Base-by-base conservation (phyloP, 176 grass and related monocot genomes). In the Phoenix roebelenii region DNA sequence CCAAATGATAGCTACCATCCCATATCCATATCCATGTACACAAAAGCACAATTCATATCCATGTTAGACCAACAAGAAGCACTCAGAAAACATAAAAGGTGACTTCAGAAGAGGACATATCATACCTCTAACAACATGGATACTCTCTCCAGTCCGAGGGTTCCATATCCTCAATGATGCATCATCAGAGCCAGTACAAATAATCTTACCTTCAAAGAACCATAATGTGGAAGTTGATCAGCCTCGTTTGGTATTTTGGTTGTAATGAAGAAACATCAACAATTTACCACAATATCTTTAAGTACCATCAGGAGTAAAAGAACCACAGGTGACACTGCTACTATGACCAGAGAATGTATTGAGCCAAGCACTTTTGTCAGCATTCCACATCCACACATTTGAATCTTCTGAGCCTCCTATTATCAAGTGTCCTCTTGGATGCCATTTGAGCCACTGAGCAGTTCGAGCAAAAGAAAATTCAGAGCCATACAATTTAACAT, bases 361-460 rank as follows among this genome's bases (percentile, higher is more conserved):
- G 14, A 92, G 51, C 51, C 77, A 78, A 20, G 25, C 18, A 58
- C 54, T 63, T 60, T 68, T 85, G 35, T 97, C 93, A 67, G 73
- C 81, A 58, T 92, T 98, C 93, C 93, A 98, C 93, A 92, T 88
- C 69, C 80, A 98, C 57, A 91, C 32, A 73, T 76, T 98, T 56
- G 70, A 72, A 59, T 98, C 93, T 82, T 83, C 84, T 54, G 93
- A 98, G 20, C 93, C 93, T 29, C 84, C 87, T 55, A 98, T 80
- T 76, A 98, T 53, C 76, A 92, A 65, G 52, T 92, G 81, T 24
- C 93, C 93, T 1, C 77, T 72, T 53, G 93, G 81, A 64, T 98
- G 87, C 87, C 93, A 98, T 85, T 69, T 98, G 53, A 98, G 66
- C 93, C 93, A 98, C 93, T 97, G 58, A 65, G 70, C 71, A 72